Percentiles rank a stretch among this genome's conserved stretches.
Conservation (phyloP, 768 basidiomycete species). For the Tylopilus balloui region DNA sequence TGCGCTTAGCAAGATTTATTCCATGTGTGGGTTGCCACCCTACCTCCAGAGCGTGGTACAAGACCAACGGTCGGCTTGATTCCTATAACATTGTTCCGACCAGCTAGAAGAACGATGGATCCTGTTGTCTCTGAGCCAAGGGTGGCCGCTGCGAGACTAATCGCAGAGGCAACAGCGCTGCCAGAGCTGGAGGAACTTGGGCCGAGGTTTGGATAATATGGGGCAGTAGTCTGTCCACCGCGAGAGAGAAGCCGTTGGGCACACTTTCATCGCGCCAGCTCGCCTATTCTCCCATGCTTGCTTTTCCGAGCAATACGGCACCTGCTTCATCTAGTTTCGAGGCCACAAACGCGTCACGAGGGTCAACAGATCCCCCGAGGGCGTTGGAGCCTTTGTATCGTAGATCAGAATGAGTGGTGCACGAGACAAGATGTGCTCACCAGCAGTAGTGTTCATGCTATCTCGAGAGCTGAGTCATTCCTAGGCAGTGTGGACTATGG, state of each 20-base stretch:
- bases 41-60: constrained; percentile 38
- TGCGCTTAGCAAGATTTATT: neutral
- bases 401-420: neutral
- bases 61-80: constrained; percentile 41
- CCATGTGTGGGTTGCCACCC: neutral
- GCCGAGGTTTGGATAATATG: constrained; percentile 41
- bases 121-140: constrained; percentile 49
- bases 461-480: neutral
- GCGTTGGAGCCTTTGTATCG: constrained; percentile 31
- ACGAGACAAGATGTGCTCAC: constrained; percentile 33
- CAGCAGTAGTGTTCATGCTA: constrained; percentile 48
- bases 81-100: constrained; percentile 43
- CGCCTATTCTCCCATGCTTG: constrained; percentile 42
- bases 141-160: constrained; percentile 42
- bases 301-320: constrained; percentile 39
- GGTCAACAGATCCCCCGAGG: constrained; percentile 37
- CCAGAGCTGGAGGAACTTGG: constrained; percentile 42
- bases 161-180: constrained; percentile 39
- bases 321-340: constrained; percentile 31
- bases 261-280: constrained; percentile 34
- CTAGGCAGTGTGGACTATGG: neutral
- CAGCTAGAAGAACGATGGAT: constrained; percentile 42
- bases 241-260: constrained; percentile 42
- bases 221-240: constrained; percentile 40
- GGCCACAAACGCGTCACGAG: constrained; percentile 33